Evolutionary conservation across 1,284 basidiomycete genomes (phyloP), one percentile per base, ranked within the genome.

Genomic region (Microbotryum silenes-acaulis): DNA sequence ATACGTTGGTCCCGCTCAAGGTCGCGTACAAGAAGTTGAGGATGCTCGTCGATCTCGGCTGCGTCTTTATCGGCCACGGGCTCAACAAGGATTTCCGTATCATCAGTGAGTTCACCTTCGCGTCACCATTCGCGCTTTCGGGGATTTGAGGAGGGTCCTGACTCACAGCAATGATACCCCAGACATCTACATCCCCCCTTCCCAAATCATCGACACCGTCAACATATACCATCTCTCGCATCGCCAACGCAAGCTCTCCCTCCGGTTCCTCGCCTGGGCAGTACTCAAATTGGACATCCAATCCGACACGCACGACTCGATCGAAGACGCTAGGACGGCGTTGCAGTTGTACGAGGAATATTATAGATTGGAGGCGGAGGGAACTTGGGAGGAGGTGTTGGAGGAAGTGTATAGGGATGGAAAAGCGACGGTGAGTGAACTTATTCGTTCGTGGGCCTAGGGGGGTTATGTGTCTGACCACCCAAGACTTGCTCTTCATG

Each of bases 51-150:
- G 94, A 99, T 73, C 81, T 87, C 23, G 93, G 93, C 7, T 98
- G 96, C 73, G 87, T 93, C 66, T 99, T 99, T 72, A 89, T 98
- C 59, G 96, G 96, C 0, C 94, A 99, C 72, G 96, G 96, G 1
- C 81, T 98, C n/a, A 88, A 90, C n/a, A 97, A 97, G 74, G 96
- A 98, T 76, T 97, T 98, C 77, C 83, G 96, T 14, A 98, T 96
- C 62, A 97, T 98, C 78, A 98, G 91, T 93, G 70, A 73, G 89
- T 78, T 6, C 45, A 8, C 3, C 29, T 25, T 54, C 6, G 23
- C 10, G 47, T n/a, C 51, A 23, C 12, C 6, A 46, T 21, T 37
- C 3, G 44, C 18, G 20, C 33, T 56, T 14, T 45, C 27, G 23
- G 16, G 23, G 21, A 52, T n/a, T 48, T 37, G 21, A 23, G 25